Evolutionary conservation across 2,329 filamentous ascomycete genomes (phyloP), one percentile per base, ranked within the genome.

Genomic region (Pseudogymnoascus sp.): DNA sequence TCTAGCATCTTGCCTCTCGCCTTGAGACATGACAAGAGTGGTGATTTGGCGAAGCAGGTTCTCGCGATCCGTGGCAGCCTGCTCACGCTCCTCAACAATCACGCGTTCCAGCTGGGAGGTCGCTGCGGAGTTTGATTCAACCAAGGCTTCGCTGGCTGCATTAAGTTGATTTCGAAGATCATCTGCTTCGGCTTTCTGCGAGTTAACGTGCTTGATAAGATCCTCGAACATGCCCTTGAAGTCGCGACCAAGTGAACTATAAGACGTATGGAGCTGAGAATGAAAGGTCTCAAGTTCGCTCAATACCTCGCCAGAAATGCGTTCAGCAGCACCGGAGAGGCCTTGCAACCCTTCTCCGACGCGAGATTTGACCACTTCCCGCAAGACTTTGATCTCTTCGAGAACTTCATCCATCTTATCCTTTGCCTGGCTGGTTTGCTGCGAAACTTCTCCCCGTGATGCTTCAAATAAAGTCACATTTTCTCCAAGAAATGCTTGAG

Each of bases 371-470:
- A 97, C 91, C 62, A 90, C 87, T 73, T 96, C 90, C 21, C 93
- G 86, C 24, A 97, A 81, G n/a, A 84, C 86, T 73, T 93, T 93
- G 73, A 97, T 96, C 73, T 96, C 93, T 70, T 95, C 90, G 8
- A 99, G 81, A 1, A 96, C 88, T n/a, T 84, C 80, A 70, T 97
- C 93, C 90, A 97, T 92, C 63, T 93, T 89, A 59, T 93, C 86
- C 70, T 89, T 90, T 2, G 91, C 88, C 66, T 82, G 80, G 24
- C 82, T 79, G 63, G 86, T 89, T 70, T 89, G 86, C 44, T 83
- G 79, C 26, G 89, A 81, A 14, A 96, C 82, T 68, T 89, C 84
- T 61, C 80, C 79, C 73, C 88, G 86, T 0, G 89, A 90, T 16
- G 81, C 79, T 40, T 85, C 81, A 69, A 96, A 91, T 0, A 81